A percentile compares a stretch with the other conserved stretches of the same genome.
Conservation (phyloP, 371 early-diverging fungal genomes). For the Mucor ambiguus region DNA sequence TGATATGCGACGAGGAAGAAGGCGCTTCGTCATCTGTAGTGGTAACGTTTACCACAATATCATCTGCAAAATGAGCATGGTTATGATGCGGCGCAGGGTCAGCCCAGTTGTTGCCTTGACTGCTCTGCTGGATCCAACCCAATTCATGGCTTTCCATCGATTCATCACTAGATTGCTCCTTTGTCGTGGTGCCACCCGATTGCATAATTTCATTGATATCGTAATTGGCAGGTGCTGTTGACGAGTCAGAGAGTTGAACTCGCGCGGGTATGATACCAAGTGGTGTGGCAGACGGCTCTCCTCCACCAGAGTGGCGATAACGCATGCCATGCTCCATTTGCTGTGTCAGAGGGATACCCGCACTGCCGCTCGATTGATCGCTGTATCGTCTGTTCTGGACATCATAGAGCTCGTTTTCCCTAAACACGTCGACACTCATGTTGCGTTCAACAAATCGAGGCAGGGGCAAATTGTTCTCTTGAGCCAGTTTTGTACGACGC, state of each 20-base stretch:
- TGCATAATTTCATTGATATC: constrained; percentile 16
- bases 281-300: neutral
- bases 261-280: constrained; percentile 11
- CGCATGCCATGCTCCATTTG: constrained; percentile 1
- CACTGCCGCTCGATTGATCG: constrained; percentile 35
- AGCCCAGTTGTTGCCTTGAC: constrained; percentile 30
- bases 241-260: constrained; percentile 1
- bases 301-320: neutral
- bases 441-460: constrained; percentile 29
- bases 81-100: constrained; percentile 33
- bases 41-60: neutral
- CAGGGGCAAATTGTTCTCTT: constrained; percentile 21
- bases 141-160: constrained; percentile 11
- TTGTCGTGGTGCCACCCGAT: neutral
- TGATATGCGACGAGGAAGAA: neutral
- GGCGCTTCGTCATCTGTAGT: neutral
- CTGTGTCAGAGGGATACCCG: constrained; percentile 30
- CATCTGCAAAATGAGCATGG: constrained; percentile 11
- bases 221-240: neutral
- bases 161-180: neutral
- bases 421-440: constrained; percentile 23
- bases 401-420: constrained; percentile 9
- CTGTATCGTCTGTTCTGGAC: constrained; percentile 16
- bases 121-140: constrained; percentile 29
- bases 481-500: constrained; percentile 32